Evolutionary conservation across 1,284 basidiomycete species (phyloP), one percentile per base, ranked within the genome.

Genomic region (Vanrija humicola): DNA sequence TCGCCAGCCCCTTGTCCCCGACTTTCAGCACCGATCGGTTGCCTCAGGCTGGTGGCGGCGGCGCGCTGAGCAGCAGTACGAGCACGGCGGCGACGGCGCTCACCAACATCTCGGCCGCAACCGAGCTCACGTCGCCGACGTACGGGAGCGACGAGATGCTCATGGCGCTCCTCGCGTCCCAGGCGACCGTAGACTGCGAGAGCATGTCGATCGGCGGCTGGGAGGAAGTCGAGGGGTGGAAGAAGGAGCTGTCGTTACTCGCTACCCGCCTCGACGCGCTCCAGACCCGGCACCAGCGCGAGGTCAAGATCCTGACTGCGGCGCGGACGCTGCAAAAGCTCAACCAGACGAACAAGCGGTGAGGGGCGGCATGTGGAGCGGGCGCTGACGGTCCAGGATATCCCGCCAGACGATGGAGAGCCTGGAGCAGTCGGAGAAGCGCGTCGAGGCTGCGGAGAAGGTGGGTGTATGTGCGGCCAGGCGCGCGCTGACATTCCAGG

Each of bases 171-270:
- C 78, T 93, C 52, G 87, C 90, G 29, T 89, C 88, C 56, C 90
- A 94, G 76, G 91, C 90, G 4, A 83, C 89, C 28, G 84, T 78
- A 23, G 74, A 76, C 65, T 88, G 88, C 65, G 82, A 87, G 26
- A 82, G 82, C 45, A 87, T 84, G 66, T 82, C 86, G 49, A 84
- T 92, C 21, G 79, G 90, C 45, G 83, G 80, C 62, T 85, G 88
- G 53, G 91, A 95, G 64, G 87, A 92, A 65, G 87, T 92, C n/a
- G 91, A 94, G 62, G 87, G 88, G 50, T 82, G 92, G 64, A 93
- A 91, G 79, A 90, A 89, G 83, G 77, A 78, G 57, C 59, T 77
- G 3, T 50, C 63, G 0, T 48, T 76, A 14, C 63, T 78, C 15
- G 64, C 67, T 0, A 72, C 62, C 43, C 64, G 76, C 21, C 61